phyloP scores from a whole-genome alignment of 371 early-diverging fungal species.

The Capillidium rhysosporum region DNA sequence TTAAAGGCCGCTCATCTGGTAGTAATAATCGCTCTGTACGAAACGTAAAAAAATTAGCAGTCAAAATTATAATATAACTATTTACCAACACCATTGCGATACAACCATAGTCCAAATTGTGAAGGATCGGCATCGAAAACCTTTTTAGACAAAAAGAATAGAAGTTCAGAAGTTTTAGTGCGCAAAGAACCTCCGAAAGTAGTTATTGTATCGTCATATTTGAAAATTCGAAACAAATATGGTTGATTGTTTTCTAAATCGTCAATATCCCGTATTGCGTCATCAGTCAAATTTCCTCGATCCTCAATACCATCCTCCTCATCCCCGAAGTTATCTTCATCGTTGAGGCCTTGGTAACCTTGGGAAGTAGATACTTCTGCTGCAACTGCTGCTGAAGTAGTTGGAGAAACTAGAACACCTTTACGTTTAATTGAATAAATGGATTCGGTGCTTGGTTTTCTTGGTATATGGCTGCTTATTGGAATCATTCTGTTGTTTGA shows the following conservation, averaged over 20 bases:
- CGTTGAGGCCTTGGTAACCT: background rate
- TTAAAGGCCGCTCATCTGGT: conserved; percentile 43
- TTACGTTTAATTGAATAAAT: background rate
- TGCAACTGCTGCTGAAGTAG: background rate
- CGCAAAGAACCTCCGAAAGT: conserved; percentile 42
- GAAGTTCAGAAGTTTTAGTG: conserved; percentile 47
- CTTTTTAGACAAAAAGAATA: conserved; percentile 43
- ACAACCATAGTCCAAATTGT: conserved; percentile 42
- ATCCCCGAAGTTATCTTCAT: background rate
- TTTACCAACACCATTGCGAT: conserved; percentile 19
- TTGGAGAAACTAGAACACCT: conserved; percentile 4
- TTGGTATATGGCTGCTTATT: background rate
- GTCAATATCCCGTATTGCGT: background rate
- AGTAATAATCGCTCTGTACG: conserved; percentile 33
- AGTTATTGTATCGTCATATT: conserved; percentile 51
- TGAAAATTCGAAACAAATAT: conserved; percentile 37
- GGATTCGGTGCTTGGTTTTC: conserved; percentile 5
- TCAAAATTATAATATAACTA: background rate
- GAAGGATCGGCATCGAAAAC: conserved; percentile 54
- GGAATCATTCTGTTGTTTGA: background rate
- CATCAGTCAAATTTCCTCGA: background rate
- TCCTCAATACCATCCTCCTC: background rate
- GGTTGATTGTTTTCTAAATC: background rate
- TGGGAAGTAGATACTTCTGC: background rate
- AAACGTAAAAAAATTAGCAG: background rate